phyloP scores from a whole-genome alignment of 1,284 basidiomycete genomes.

The Ustilago bromivora region DNA sequence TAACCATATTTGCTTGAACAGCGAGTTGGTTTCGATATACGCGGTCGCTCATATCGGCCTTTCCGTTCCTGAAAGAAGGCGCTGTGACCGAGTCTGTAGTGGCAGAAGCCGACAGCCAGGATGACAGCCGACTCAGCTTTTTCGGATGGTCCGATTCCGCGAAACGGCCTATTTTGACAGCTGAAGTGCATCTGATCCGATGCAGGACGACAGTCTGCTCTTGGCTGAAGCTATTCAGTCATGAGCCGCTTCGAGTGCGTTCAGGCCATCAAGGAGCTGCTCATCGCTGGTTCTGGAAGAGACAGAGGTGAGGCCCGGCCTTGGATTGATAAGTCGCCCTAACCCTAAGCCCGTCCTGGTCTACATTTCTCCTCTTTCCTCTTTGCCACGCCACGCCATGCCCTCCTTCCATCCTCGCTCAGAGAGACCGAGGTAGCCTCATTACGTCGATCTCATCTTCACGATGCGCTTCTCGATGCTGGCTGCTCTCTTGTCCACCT shows the following conservation, averaged over 20 bases:
- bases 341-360: too few species aligned
- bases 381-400: neutral
- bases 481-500: neutral
- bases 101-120: neutral
- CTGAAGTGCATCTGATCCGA: neutral
- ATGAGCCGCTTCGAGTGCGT: neutral
- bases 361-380: neutral
- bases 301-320: neutral
- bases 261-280: neutral
- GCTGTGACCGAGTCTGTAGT: neutral
- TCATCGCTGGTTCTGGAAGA: neutral
- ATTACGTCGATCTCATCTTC: neutral
- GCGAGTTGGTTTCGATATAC: neutral
- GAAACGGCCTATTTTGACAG: neutral
- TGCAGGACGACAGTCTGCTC: neutral
- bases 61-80: constrained; percentile 16
- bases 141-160: neutral
- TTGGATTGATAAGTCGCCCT: neutral
- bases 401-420: neutral
- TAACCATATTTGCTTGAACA: constrained; percentile 3
- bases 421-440: neutral
- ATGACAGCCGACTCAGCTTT: neutral
- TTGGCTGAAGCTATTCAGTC: neutral
- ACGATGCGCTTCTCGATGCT: neutral
- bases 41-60: neutral